phyloP scores from a whole-genome alignment of 805 yeast genomes.

The Candida saitoana region DNA sequence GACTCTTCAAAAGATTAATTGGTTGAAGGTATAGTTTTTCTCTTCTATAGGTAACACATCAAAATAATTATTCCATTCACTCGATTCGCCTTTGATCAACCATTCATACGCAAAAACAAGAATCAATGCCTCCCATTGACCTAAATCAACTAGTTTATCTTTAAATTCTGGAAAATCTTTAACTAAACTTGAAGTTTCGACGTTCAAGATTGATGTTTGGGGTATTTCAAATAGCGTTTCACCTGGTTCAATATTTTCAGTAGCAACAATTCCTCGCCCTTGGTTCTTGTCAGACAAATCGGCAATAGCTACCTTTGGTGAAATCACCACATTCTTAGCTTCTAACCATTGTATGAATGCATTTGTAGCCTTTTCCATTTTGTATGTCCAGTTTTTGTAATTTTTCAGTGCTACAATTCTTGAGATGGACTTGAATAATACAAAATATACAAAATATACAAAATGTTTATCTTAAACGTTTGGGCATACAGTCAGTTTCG shows the following conservation, averaged over 20 bases:
- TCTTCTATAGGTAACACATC: conserved; percentile 57
- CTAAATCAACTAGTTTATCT: conserved; percentile 38
- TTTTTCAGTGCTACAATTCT: too few species aligned
- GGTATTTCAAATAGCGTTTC: conserved; percentile 73
- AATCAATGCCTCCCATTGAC: conserved; percentile 78
- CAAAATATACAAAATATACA: too few species aligned
- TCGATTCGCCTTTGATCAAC: conserved; percentile 37
- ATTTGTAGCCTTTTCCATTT: conserved; percentile 15
- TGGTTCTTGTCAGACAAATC: conserved; percentile 59
- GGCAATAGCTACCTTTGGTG: conserved; percentile 53
- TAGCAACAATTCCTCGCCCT: conserved; percentile 78
- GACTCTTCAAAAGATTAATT: conserved; percentile 89
- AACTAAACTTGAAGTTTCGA: conserved; percentile 51
- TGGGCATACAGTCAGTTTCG: conserved; percentile 12
- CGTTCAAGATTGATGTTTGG: conserved; percentile 49
- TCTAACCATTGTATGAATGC: conserved; percentile 27
- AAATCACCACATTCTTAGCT: conserved; percentile 38
- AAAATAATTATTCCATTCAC: conserved; percentile 70
- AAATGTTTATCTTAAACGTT: neutral
- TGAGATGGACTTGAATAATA: too few species aligned
- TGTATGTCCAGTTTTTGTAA: neutral
- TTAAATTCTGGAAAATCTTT: conserved; percentile 25
- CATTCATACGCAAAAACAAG: conserved; percentile 61
- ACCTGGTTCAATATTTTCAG: conserved; percentile 52
- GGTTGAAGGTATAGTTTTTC: conserved; percentile 44